Base-by-base conservation (phyloP, 495 filamentous ascomycete species). In the Penicillium lagena region DNA sequence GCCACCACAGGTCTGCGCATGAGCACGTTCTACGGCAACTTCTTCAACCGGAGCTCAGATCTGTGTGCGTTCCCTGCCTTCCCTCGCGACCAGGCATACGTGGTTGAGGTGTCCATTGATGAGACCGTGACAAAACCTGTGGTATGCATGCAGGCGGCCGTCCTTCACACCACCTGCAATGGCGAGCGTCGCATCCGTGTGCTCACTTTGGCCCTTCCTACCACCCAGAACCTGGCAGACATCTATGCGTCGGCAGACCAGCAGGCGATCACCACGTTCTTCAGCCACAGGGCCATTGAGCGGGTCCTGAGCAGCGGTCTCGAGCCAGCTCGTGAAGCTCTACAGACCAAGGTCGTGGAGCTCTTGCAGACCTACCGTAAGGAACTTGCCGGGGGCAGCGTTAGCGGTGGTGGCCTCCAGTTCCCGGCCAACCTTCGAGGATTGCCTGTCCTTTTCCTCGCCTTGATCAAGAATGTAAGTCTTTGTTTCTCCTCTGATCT, bases 31-130 rank as follows among this genome's bases (percentile, higher is more conserved):
- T 98, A 97, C 66, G 93, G 93, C 49, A 98, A 98, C 67, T 98
- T 98, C 69, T 98, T 98, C 77, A 98, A 97, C 68, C 80, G 93
- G 44, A 90, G 85, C 58, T 95, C 89, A 12, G 94, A 98, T 68
- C 82, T 98, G 39, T 96, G 91, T 60, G 91, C 91, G 15, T 97
- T 97, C 76, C 91, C 91, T 1, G 93, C 94, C 6, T 96, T 98
- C 74, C 93, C 93, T 13, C 81, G 93, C 59, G 93, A 98, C 59
- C 93, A 98, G 59, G 86, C 85, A 37, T 98, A 97, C 60, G 93
- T 97, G n/a, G 93, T 98, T 31, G 93, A 98, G 59, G 94, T 98
- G 42, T 91, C 93, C 7, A 96, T 98, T 49, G 93, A 98, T 62
- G 93, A 98, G 68, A 87, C 81, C 31, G 71, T 98, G 45, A 82